Evolutionary conservation across 176 grass and related monocot genomes (phyloP), one percentile per base, ranked within the genome.

Genomic region (Carex parvula): DNA sequence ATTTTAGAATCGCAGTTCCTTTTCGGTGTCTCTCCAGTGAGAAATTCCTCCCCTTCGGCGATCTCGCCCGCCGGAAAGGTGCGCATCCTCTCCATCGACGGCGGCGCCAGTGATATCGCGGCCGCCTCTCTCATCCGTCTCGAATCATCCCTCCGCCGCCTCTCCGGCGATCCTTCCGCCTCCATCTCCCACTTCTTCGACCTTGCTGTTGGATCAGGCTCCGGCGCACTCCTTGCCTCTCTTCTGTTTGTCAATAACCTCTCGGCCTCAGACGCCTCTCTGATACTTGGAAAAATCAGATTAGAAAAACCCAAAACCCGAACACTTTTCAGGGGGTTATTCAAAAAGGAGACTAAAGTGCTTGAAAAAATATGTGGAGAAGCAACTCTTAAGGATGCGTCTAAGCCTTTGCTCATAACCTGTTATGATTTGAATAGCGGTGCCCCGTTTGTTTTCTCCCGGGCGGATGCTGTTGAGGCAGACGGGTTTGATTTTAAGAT

Each of bases 401-500:
- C 82, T 16, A 97, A 94, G 85, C 94, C 94, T 65, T 70, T 97
- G 69, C 85, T 97, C 41, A 92, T 97, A 24, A 90, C 94, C 12
- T 92, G 94, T 84, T 97, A 94, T 80, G 92, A 97, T 79, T 84
- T 89, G 68, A 84, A 81, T 13, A 89, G 53, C 0, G 84, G 82
- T 13, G 84, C 92, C 78, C 92, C 94, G 39, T 97, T 94, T 79
- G 94, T 97, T 0, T 94, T 97, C 92, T 94, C 94, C 57, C 94
- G 94, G 53, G 94, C 90, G 68, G 94, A 97, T 79, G 94, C 94
- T 71, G 94, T 94, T 0, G 94, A 97, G 87, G 86, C 89, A 3
- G 90, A 97, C 33, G 87, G 88, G 67, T 97, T 94, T 87, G 92
- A 97, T 89, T 97, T 97, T 86, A 89, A 84, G 46, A 80, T 97